phyloP scores from a whole-genome alignment of 257 asterid genomes.

The Cynanchum wilfordii region DNA sequence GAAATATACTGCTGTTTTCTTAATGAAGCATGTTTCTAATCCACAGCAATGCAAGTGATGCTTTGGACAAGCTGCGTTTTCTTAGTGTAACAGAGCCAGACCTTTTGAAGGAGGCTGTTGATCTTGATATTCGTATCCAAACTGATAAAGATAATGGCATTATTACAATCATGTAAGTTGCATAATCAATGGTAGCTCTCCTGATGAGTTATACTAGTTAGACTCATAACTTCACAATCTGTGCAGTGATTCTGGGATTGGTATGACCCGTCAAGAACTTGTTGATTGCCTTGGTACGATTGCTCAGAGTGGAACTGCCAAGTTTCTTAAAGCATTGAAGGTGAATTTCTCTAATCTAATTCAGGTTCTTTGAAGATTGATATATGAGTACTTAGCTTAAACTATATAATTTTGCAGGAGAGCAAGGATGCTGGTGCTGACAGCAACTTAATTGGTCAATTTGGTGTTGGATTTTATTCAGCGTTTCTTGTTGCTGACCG shows the following conservation, averaged over 20 bases:
- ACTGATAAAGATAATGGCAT: conserved; percentile 86
- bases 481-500: conserved; percentile 90
- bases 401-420: conserved; percentile 49
- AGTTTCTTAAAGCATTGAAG: conserved; percentile 87
- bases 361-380: background rate
- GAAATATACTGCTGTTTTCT: conserved; percentile 10
- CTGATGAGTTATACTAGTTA: conserved; percentile 13
- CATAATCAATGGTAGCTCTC: background rate
- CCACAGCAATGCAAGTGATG: conserved; percentile 96
- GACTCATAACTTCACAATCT: conserved; percentile 11
- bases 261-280: conserved; percentile 90
- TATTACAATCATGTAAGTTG: conserved; percentile 68
- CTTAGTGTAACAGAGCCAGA: conserved; percentile 83
- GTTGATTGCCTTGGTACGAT: conserved; percentile 97
- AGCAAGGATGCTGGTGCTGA: conserved; percentile 90
- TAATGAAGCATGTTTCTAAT: conserved; percentile 10
- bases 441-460: conserved; percentile 97
- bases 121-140: conserved; percentile 86
- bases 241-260: conserved; percentile 90
- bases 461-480: conserved; percentile 98
- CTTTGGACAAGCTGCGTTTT: conserved; percentile 95
- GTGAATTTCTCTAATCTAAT: conserved; percentile 25
- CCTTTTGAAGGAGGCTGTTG: conserved; percentile 66
- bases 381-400: background rate
- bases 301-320: conserved; percentile 99